Base-by-base conservation (phyloP, 2,329 filamentous ascomycete species). In the Colletotrichum plurivorum region DNA sequence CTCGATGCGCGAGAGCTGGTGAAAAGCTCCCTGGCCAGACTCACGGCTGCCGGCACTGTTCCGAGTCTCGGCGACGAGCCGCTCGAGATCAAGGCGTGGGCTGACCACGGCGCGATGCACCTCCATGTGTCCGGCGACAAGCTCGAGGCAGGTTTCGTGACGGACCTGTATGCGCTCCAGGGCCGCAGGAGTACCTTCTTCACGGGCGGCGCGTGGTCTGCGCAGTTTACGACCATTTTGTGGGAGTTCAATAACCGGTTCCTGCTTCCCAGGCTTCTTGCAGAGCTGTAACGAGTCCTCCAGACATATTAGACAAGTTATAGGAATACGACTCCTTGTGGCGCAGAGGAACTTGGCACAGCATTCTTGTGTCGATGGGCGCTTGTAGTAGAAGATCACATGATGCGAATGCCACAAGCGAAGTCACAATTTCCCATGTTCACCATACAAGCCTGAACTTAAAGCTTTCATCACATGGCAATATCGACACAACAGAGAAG, bases 171-270 rank as follows among this genome's bases (percentile, higher is more conserved):
- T 46, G 75, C 73, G 0, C 73, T 84, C 22, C 81, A 84, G 73
- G 81, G 81, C 2, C 70, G 75, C 41, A 72, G 75, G 10, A 78
- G 75, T n/a, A 84, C 81, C 2, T 84, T 76, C 73, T 84, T 79
- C 62, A 82, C 82, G 0, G 81, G 80, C 0, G 79, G 72, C 3
- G 75, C 77, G 1, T 81, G 75, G 64, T 64, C 74, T 5, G 73
- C 72, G 18, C 76, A 80, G 58, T 79, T 79, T 57, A 73, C 76
- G 46, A 74, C 78, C 1, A 73, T 77, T 6, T 46, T 81, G 13
- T 81, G 79, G 79, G 73, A 74, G 22, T 79, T 75, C 66, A 79
- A 77, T 57, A 75, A 79, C 58, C 58, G 73, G 16, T 69, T 48
- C 1, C 46, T 79, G 9, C 41, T 79, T 16, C 75, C 76, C 1